Evolutionary conservation across 306 rosid species (phyloP), one percentile per base, ranked within the genome.

Genomic region (Styphnolobium japonicum): DNA sequence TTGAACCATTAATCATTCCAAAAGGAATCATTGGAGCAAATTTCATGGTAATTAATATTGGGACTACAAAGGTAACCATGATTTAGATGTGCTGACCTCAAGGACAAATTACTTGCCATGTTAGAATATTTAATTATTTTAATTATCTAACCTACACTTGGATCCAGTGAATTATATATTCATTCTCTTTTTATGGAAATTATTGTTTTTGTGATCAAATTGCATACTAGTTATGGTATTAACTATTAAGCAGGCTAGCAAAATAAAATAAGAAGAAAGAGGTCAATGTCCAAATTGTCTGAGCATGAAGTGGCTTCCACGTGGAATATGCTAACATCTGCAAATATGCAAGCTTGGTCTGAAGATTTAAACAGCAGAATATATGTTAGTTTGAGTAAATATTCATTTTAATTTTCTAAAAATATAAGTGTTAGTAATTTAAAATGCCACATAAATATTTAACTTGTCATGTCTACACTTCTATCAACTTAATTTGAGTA

Each of bases 251-350:
- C 25, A 22, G 21, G 21, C 31, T 33, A 72, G 10, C 15, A 76
- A 68, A n/a, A 29, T 46, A 55, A 75, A 57, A 36, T 58, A 76
- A 42, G 18, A 29, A 9, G 5, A 66, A 67, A 78, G 43, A 19
- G 25, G 57, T 40, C 10, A 71, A 6, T 78, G 72, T 71, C 37
- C 31, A 84, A 37, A 62, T 49, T 11, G 79, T 58, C 78, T 43
- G n/a, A 72, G 66, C 66, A 22, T 72, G 58, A 61, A 49, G 34
- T 71, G 63, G 75, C 76, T 55, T 42, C 81, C 86, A 82, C 60
- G 76, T 73, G 84, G 67, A 75, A 36, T 58, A 58, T 60, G 70
- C 80, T 18, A 43, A 69, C 25, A 74, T 78, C 58, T 48, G 37
- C 70, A 49, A 72, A 71, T 31, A 71, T 52, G 31, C 55, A 66